These are phyloP conservation scores for Herpetomonas tarakana DNA, from an alignment of 208 protist species.

Conservation along the genomic window DNA sequence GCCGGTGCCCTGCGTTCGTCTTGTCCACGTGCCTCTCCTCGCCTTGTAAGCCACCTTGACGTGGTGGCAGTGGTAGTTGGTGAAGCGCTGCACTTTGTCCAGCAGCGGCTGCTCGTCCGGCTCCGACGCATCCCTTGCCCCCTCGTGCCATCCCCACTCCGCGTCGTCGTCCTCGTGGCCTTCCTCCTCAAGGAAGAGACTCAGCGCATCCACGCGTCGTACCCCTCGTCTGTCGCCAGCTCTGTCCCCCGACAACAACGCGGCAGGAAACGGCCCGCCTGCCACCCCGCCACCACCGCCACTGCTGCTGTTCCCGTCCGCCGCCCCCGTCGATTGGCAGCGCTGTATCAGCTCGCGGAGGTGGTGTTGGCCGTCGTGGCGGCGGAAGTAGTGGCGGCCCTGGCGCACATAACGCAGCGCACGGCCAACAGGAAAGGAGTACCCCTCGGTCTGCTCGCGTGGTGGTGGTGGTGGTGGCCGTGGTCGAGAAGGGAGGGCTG, in stretches of 20 bases:
- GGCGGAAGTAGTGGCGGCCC: slow-evolving; percentile 12
- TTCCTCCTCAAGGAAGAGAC: not conserved
- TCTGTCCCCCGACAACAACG: no score
- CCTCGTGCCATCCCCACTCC: no score
- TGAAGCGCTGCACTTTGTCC: slow-evolving; percentile 32
- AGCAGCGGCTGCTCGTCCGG: slow-evolving; percentile 1
- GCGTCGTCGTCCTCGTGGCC: not conserved
- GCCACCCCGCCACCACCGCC: no score
- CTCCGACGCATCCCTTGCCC: not conserved
- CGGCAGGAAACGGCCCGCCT: no score
- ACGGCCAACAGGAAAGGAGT: slow-evolving; percentile 31
- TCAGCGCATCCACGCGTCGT: not conserved
- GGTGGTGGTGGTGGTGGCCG: no score
- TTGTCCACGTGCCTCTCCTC: not conserved
- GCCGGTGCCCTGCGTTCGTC: not conserved
- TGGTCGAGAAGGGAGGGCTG: no score
- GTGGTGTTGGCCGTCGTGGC: slow-evolving; percentile 12
- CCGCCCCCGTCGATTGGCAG: no score
- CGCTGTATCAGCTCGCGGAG: no score
- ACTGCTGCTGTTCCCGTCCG: no score
- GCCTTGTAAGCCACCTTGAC: slow-evolving; percentile 42
- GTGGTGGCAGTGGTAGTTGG: slow-evolving; percentile 74
- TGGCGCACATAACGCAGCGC: slow-evolving; percentile 29
- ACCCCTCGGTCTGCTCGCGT: slow-evolving; percentile 2
- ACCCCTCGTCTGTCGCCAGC: no score